phyloP scores from a whole-genome alignment of 2,329 filamentous ascomycete species.

The Biscogniauxia marginata region DNA sequence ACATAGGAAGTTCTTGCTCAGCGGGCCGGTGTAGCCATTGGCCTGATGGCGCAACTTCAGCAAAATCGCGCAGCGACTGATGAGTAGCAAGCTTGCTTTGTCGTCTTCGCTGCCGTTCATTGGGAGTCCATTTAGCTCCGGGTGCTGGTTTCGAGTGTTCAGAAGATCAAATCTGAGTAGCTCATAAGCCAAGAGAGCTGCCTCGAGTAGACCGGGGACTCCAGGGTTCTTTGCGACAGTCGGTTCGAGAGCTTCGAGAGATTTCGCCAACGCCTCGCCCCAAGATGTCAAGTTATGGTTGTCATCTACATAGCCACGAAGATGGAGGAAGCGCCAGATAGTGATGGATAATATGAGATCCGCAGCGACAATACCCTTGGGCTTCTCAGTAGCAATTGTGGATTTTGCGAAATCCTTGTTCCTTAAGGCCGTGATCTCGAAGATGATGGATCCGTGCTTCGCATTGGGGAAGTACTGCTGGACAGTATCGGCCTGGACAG shows the following conservation, averaged over 20 bases:
- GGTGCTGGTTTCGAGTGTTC: conserved; percentile 62
- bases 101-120: conserved; percentile 66
- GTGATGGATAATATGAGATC: conserved; percentile 72
- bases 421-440: conserved; percentile 66
- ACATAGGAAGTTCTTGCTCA: conserved; percentile 84
- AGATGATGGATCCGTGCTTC: conserved; percentile 48
- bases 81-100: conserved; percentile 73
- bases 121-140: conserved; percentile 54
- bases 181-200: conserved; percentile 80
- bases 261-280: conserved; percentile 75
- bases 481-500: conserved; percentile 61
- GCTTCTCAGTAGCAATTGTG: conserved; percentile 60
- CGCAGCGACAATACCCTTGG: conserved; percentile 58
- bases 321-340: conserved; percentile 84
- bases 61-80: conserved; percentile 83
- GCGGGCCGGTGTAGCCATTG: conserved; percentile 90
- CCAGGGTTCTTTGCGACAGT: conserved; percentile 45
- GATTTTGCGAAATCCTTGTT: conserved; percentile 68
- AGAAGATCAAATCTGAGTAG: conserved; percentile 77
- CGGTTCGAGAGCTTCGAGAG: conserved; percentile 62
- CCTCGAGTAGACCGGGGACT: conserved; percentile 64
- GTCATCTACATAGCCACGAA: conserved; percentile 80
- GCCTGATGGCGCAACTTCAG: conserved; percentile 77
- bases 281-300: conserved; percentile 78
- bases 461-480: conserved; percentile 47